Percentiles rank a stretch among this genome's conserved stretches.
phyloP scores from a whole-genome alignment of 2,329 filamentous ascomycete genomes.

The Xylaria sp. region DNA sequence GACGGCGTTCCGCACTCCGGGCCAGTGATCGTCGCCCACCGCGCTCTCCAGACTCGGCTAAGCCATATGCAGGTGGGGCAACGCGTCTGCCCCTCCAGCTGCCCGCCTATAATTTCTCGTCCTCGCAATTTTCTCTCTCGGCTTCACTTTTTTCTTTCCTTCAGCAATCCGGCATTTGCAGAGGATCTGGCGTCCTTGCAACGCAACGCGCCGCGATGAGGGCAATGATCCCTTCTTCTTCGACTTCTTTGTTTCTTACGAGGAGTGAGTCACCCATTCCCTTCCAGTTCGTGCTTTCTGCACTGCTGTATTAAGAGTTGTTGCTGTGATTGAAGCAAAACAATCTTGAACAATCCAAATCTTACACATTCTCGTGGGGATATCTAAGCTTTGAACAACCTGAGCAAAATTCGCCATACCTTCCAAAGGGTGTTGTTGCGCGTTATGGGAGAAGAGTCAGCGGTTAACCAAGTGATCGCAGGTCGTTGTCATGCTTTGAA shows the following conservation, averaged over 20 bases:
- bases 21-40: slow-evolving; percentile 14
- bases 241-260: not conserved
- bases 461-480: slow-evolving; percentile 16
- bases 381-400: slow-evolving; percentile 45
- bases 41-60: not conserved
- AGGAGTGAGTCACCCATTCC: slow-evolving; percentile 1
- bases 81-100: not conserved
- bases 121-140: slow-evolving; percentile 1
- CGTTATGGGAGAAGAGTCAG: not conserved
- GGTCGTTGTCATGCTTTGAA: not conserved
- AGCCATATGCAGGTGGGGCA: slow-evolving; percentile 6
- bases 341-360: slow-evolving; percentile 56
- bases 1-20: too few relatives aligned
- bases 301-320: slow-evolving; percentile 23
- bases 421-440: not conserved
- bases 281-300: not conserved
- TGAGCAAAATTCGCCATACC: slow-evolving; percentile 41
- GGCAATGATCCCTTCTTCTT: not conserved
- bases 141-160: slow-evolving; percentile 9
- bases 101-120: slow-evolving; percentile 11
- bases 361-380: slow-evolving; percentile 56
- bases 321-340: slow-evolving; percentile 40
- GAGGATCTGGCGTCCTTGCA: not conserved
- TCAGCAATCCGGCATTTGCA: not conserved
- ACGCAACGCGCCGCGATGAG: not conserved